Percentiles rank a stretch among this genome's conserved stretches.
Conservation (phyloP, 2,329 filamentous ascomycete genomes). For the Nemania diffusa region DNA sequence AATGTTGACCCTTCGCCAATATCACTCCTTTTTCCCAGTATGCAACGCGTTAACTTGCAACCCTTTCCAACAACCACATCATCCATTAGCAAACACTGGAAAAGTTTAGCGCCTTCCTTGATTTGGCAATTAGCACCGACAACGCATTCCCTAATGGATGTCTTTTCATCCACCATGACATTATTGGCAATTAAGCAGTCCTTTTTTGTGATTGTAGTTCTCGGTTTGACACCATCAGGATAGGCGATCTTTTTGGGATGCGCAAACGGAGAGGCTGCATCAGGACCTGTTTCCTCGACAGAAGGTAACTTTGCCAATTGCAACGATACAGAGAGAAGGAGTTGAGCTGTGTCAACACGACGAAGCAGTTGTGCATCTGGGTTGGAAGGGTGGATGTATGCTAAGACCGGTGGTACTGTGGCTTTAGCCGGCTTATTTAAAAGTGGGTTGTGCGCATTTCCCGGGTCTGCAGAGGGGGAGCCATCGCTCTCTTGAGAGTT, state of each 20-base stretch:
- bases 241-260: constrained; percentile 84
- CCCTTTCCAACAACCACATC: constrained; percentile 85
- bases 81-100: constrained; percentile 93
- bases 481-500: constrained; percentile 39
- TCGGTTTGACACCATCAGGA: constrained; percentile 80
- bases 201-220: constrained; percentile 81
- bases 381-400: constrained; percentile 78
- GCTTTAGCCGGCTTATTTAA: constrained; percentile 43
- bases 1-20: constrained; percentile 85
- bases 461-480: constrained; percentile 37
- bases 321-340: constrained; percentile 84
- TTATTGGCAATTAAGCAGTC: constrained; percentile 90
- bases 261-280: constrained; percentile 75
- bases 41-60: constrained; percentile 86
- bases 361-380: constrained; percentile 74
- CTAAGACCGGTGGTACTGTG: constrained; percentile 76
- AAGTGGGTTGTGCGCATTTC: constrained; percentile 41
- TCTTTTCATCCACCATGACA: constrained; percentile 87
- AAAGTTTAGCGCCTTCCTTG: constrained; percentile 83
- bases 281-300: constrained; percentile 69
- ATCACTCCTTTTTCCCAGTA: constrained; percentile 81
- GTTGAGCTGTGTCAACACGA: constrained; percentile 85
- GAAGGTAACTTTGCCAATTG: constrained; percentile 86
- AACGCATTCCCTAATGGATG: constrained; percentile 90
- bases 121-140: constrained; percentile 90